Conservation (phyloP, 2,329 filamentous ascomycete species). For the Nothophoma quercina region DNA sequence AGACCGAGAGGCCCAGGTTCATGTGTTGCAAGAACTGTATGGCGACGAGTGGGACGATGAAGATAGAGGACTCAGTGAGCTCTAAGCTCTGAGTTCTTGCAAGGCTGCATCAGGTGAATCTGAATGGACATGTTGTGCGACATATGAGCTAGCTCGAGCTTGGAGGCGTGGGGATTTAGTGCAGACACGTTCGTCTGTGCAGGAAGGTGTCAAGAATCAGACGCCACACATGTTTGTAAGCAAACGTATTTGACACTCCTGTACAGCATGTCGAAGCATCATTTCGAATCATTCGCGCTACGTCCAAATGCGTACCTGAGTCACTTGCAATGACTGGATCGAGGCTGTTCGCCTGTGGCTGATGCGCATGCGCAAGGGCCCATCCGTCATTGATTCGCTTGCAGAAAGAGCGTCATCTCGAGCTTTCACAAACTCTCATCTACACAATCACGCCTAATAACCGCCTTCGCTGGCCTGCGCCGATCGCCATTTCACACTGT, state of each 20-base stretch:
- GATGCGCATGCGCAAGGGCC: slow-evolving; percentile 15
- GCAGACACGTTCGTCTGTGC: not conserved
- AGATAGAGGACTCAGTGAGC: slow-evolving; percentile 58
- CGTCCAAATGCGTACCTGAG: slow-evolving; percentile 24
- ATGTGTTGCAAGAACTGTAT: slow-evolving; percentile 57
- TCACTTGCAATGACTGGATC: slow-evolving; percentile 31
- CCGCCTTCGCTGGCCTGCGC: slow-evolving; percentile 27
- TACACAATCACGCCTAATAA: slow-evolving; percentile 24
- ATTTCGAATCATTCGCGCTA: slow-evolving; percentile 38
- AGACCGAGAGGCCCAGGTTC: slow-evolving; percentile 55
- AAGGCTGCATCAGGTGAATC: no score
- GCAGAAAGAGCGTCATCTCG: slow-evolving; percentile 33
- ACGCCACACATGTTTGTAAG: not conserved
- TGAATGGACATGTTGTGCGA: not conserved
- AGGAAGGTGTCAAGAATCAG: not conserved
- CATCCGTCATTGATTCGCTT: slow-evolving; percentile 40
- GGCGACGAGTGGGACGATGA: slow-evolving; percentile 63
- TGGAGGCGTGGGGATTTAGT: not conserved
- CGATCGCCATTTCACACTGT: not conserved
- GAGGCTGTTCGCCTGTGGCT: slow-evolving; percentile 23
- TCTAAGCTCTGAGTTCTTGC: slow-evolving; percentile 31
- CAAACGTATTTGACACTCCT: not conserved
- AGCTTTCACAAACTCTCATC: slow-evolving; percentile 27
- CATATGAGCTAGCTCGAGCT: slow-evolving; percentile 1
- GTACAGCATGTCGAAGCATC: slow-evolving; percentile 5